Evolutionary conservation across 106 monocot genomes (phyloP), one percentile per base, ranked within the genome.

Genomic region (Amphibolis antarctica): DNA sequence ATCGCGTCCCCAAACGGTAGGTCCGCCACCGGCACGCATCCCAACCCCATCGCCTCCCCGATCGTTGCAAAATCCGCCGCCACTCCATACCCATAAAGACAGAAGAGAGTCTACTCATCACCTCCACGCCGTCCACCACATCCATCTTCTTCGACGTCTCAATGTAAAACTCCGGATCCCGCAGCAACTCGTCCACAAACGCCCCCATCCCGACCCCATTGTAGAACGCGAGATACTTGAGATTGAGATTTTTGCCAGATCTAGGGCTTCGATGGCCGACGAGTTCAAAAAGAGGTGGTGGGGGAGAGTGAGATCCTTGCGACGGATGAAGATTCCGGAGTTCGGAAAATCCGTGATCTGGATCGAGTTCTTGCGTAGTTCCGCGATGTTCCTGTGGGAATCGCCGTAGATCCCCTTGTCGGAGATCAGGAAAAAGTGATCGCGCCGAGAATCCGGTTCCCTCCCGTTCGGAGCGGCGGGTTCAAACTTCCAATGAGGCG

Each of bases 391-490:
- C 10, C 55, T 49, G 20, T 71, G 45, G 62, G 63, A 71, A 5
- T 51, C 12, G 15, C 42, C 51, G 24, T 42, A 53, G 63, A 71
- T 10, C 5, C 63, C 71, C 24, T 62, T 25, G 21, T 63, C 52
- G 36, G 71, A 42, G 54, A n/a, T n/a, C n/a, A 71, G 27, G 42
- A 31, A 53, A 24, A 71, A 71, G 63, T 71, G 63, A 53, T 71
- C 71, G 71, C 71, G 29, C 71, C 71, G 53, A 71, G 71, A 25
- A 53, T 63, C 14, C 71, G 63, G 53, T 71, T 71, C 71, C 71
- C 11, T 62, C 63, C 25, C 42, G 62, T 29, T 71, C 71, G 36
- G 63, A 24, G 52, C 71, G 71, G 63, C 63, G 14, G 30, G 36
- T 27, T 4, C 71, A 52, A 63, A 71, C 44, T 27, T 4, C 71